Conservation (phyloP, 352 stramenopile species). For the Phytopythium oedochilum region DNA sequence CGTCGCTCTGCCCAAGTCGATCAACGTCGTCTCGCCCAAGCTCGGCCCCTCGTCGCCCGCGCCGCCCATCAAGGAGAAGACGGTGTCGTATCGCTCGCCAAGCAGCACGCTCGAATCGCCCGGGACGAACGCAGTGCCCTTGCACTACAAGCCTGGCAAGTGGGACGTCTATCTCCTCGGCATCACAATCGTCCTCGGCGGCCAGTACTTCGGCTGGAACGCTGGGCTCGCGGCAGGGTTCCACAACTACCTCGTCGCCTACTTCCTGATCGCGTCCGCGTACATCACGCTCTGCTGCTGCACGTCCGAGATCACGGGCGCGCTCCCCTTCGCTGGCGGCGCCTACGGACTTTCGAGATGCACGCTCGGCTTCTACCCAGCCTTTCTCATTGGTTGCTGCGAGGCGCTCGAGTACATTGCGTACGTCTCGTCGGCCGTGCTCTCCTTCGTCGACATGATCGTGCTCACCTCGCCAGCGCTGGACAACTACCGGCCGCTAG, state of each 20-base stretch:
- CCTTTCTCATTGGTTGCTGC: slow-evolving; percentile 39
- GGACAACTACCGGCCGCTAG: slow-evolving; percentile 13
- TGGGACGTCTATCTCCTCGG: slow-evolving; percentile 42
- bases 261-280: slow-evolving; percentile 23
- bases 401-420: slow-evolving; percentile 44
- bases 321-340: slow-evolving; percentile 38
- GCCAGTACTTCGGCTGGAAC: slow-evolving; percentile 53
- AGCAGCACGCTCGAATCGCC: neutral
- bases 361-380: slow-evolving; percentile 36
- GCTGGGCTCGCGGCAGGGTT: slow-evolving; percentile 29
- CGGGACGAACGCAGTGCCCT: neutral
- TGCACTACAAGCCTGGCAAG: slow-evolving; percentile 20
- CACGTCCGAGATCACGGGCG: slow-evolving; percentile 39
- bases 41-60: neutral
- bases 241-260: slow-evolving; percentile 32
- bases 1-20: neutral
- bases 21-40: neutral
- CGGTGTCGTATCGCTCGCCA: neutral
- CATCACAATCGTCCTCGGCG: slow-evolving; percentile 50
- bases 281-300: slow-evolving; percentile 38
- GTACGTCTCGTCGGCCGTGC: slow-evolving; percentile 28
- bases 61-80: neutral
- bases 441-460: slow-evolving; percentile 31
- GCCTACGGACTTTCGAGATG: slow-evolving; percentile 37
- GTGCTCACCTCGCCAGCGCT: slow-evolving; percentile 9